Base-by-base conservation (phyloP, 495 filamentous ascomycete species). In the Talaromyces adpressus region DNA sequence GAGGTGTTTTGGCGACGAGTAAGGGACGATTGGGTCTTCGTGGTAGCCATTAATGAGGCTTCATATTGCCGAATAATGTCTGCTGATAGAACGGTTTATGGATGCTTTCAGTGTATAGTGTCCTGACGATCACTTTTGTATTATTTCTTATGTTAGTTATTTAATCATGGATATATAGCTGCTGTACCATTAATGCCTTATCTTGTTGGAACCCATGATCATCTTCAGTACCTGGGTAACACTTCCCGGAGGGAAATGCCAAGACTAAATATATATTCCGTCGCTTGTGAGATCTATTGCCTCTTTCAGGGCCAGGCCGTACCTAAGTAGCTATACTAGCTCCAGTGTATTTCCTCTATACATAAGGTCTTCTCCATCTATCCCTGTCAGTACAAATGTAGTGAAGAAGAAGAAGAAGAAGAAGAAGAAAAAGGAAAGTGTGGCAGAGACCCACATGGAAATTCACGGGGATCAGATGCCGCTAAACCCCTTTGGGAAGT, bases 1-100 rank as follows among this genome's bases (percentile, higher is more conserved):
- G 27, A 36, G 60, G 60, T n/a, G 45, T 62, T 22, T 34, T 62
- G 27, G 60, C 27, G 7, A 30, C 45, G 18, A 52, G 60, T 32
- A n/a, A 36, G 11, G 60, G 60, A 27, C 23, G 60, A 18, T 34
- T 62, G 45, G 60, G 60, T 2, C 56, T 20, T 32, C 29, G 30
- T 9, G 14, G 23, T 58, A 41, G 14, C 36, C 56, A 58, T 32
- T 16, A 6, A n/a, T 36, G 30, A 34, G 16, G 14, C 30, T 12
- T 34, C 2, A 3, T 12, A 18, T 25, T 36, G 56, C 36, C 30
- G 29, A 29, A 14, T 32, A 4, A 36, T 58, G 12, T 36, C 2
- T 36, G 12, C 29, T 58, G 56, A 54, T n/a, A 20, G n/a, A 32
- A 32, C 29, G 9, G 0, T 53, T 23, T 7, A 27, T 27, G n/a